Evolutionary conservation across 768 basidiomycete species (phyloP).

Genomic region (Lactifluus volemus): DNA sequence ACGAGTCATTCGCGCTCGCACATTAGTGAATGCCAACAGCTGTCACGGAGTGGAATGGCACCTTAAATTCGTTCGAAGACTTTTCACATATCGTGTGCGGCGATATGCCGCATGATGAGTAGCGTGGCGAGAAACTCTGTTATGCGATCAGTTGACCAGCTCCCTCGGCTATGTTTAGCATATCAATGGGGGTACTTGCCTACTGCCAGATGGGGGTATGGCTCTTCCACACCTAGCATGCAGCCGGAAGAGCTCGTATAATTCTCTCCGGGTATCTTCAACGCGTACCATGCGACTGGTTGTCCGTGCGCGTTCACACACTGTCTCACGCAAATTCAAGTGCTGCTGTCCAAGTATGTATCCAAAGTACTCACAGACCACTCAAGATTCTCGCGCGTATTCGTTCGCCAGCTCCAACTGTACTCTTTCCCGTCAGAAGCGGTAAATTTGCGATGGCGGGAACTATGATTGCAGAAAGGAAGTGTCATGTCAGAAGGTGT

Average conservation of each 20-base stretch:
- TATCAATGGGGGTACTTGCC: constrained; percentile 33
- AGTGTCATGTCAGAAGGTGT: not conserved
- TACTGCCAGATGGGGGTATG: constrained; percentile 43
- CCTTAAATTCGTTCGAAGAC: not conserved
- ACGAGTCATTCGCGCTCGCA: too few relatives aligned
- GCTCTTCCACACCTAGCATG: constrained; percentile 55
- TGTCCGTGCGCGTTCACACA: constrained; percentile 45
- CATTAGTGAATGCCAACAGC: not conserved
- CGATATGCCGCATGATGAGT: constrained; percentile 58
- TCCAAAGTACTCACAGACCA: constrained; percentile 45
- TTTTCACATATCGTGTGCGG: constrained; percentile 34
- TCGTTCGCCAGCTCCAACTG: constrained; percentile 44
- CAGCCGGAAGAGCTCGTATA: constrained; percentile 50
- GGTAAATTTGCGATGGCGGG: constrained; percentile 38
- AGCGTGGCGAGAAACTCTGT: constrained; percentile 54
- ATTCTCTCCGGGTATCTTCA: constrained; percentile 46
- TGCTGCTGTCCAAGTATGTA: not conserved
- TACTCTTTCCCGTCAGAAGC: constrained; percentile 56
- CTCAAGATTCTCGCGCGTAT: constrained; percentile 37
- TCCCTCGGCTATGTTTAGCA: not conserved
- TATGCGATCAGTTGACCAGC: not conserved
- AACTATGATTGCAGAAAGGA: not conserved
- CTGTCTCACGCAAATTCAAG: constrained; percentile 26
- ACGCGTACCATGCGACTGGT: constrained; percentile 51
- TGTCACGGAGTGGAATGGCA: not conserved